A percentile compares a stretch with the other conserved stretches of the same genome.
phyloP scores from a whole-genome alignment of 257 asterid species.

The Rauvolfia tetraphylla region DNA sequence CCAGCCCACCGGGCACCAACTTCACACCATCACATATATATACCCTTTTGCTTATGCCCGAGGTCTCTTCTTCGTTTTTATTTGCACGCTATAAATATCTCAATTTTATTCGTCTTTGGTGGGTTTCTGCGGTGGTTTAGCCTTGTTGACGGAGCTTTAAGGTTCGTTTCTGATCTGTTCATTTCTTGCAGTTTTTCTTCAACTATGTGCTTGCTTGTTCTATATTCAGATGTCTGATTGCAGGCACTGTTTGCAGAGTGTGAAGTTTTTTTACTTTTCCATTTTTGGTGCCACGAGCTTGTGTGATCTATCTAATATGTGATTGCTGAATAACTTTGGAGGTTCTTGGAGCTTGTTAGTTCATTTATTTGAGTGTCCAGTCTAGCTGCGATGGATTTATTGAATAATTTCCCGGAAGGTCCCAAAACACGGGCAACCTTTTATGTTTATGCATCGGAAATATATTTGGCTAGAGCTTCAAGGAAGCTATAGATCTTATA shows the following conservation, averaged over 20 bases:
- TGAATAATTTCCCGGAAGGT: not conserved
- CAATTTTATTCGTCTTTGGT: not conserved
- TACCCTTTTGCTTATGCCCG: constrained; percentile 9
- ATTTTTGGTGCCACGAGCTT: not conserved
- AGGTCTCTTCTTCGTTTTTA: constrained; percentile 17
- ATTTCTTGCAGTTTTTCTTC: not conserved
- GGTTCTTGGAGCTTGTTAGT: not conserved
- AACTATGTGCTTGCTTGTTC: not conserved
- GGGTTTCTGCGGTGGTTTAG: constrained; percentile 4
- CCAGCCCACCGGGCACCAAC: constrained; percentile 14
- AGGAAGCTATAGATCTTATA: not conserved
- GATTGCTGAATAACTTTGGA: not conserved
- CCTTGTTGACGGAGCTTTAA: not conserved
- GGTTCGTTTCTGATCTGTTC: constrained; percentile 13
- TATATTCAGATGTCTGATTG: not conserved
- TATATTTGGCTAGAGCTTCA: not conserved
- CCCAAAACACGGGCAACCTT: not conserved
- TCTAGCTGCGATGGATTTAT: not conserved
- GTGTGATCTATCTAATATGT: not conserved
- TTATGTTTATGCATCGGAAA: not conserved
- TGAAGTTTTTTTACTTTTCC: not conserved
- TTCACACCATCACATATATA: constrained; percentile 25
- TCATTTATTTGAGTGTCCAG: not conserved
- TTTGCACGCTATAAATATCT: not conserved
- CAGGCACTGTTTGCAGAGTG: not conserved